Percentiles rank a stretch among this genome's conserved stretches.
Evolutionary conservation across 2,329 filamentous ascomycete species (phyloP).

Genomic region (Colletotrichum shisoi): DNA sequence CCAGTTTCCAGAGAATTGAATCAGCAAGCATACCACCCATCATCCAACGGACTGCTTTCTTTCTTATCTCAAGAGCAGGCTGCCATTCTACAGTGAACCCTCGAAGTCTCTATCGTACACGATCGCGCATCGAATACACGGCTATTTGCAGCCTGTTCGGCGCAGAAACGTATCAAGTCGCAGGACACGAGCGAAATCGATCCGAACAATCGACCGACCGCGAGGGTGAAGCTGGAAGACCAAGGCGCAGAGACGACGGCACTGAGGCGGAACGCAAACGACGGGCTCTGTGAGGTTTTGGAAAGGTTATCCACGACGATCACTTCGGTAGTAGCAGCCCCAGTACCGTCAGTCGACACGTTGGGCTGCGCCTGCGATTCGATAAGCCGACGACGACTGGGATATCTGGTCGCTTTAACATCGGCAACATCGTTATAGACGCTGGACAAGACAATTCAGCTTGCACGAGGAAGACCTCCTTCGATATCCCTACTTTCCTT

Average conservation of each 20-base stretch:
- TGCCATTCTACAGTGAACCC: neutral
- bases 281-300: neutral
- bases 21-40: slow-evolving; percentile 16
- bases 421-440: neutral
- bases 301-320: neutral
- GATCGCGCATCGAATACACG: neutral
- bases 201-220: slow-evolving; percentile 13
- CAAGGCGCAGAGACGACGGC: neutral
- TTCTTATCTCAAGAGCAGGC: neutral
- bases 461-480: neutral
- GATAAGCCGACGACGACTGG: neutral
- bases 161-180: neutral
- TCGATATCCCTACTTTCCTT: neutral
- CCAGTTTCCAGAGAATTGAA: slow-evolving; percentile 22
- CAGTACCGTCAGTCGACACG: neutral
- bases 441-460: neutral
- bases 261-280: neutral
- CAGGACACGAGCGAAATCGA: slow-evolving; percentile 10
- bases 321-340: neutral
- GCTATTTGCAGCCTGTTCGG: neutral
- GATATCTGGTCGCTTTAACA: neutral
- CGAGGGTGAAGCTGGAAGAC: slow-evolving; percentile 17
- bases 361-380: slow-evolving; percentile 2
- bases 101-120: too few relatives aligned
- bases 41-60: neutral